A percentile compares a stretch with the other conserved stretches of the same genome.
These are phyloP conservation scores for Rhynchospora tenuis DNA, from an alignment of 176 grass and related monocot genomes.

Conservation along the genomic window DNA sequence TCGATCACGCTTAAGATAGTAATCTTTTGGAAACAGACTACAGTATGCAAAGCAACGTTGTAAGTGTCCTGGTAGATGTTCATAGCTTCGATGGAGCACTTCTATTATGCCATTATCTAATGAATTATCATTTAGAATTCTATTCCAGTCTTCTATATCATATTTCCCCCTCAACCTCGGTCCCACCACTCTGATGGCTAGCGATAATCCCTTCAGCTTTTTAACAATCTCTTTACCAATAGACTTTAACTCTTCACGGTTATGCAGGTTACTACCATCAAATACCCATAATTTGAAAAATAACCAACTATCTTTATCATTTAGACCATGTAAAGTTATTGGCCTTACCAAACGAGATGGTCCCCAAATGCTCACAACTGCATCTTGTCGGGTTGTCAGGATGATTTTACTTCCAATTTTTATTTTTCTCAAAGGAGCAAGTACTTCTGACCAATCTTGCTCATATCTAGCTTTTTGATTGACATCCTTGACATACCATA, in stretches of 20 bases:
- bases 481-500: neutral
- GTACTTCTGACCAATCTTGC: slow-evolving; percentile 13
- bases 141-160: neutral
- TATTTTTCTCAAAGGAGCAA: neutral
- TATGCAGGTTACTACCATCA: neutral
- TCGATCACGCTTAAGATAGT: slow-evolving; percentile 18
- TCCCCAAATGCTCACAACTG: slow-evolving; percentile 13
- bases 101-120: slow-evolving; percentile 24
- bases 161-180: neutral
- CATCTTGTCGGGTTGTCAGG: slow-evolving; percentile 21
- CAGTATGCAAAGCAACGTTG: slow-evolving; percentile 32
- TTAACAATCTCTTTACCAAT: slow-evolving; percentile 1
- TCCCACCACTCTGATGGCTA: slow-evolving; percentile 24
- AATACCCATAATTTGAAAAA: slow-evolving; percentile 25
- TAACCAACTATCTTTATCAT: slow-evolving; percentile 18
- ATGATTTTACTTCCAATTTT: slow-evolving; percentile 26
- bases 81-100: slow-evolving; percentile 12
- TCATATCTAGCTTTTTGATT: neutral
- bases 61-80: neutral
- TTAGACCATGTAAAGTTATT: slow-evolving; percentile 17
- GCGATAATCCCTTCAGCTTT: slow-evolving; percentile 27
- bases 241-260: neutral
- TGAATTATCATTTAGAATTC: slow-evolving; percentile 15
- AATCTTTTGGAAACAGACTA: slow-evolving; percentile 30
- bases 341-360: neutral